phyloP scores from a whole-genome alignment of 441 rosid species.

The Mallotus japonicus region DNA sequence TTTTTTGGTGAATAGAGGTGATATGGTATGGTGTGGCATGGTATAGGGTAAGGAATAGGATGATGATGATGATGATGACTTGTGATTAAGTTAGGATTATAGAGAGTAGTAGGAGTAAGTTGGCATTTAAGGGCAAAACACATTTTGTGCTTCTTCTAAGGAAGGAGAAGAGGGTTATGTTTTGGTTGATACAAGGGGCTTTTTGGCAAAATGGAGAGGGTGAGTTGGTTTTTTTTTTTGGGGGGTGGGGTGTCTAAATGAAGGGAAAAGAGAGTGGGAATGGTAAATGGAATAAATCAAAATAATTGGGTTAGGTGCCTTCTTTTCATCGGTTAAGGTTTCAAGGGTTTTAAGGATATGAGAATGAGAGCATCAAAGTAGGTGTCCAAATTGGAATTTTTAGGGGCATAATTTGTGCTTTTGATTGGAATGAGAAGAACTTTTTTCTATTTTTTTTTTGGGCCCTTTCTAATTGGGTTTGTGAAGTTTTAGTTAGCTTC shows the following conservation, averaged over 20 bases:
- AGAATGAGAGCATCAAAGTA: neutral
- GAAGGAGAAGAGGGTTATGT: neutral
- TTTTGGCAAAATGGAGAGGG: too few species aligned
- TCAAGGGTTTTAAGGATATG: neutral
- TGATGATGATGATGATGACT: neutral
- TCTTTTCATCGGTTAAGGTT: neutral
- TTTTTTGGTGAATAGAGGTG: neutral
- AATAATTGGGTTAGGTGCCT: neutral
- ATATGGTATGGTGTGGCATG: conserved; percentile 5
- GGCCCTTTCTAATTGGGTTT: neutral
- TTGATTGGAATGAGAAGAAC: neutral
- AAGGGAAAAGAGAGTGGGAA: neutral
- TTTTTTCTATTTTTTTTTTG: neutral
- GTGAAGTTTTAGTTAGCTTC: neutral
- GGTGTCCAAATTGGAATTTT: conserved; percentile 5
- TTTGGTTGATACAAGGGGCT: neutral
- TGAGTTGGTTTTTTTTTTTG: neutral
- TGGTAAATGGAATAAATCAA: neutral
- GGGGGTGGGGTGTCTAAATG: neutral
- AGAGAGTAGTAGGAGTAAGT: neutral
- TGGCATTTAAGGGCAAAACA: neutral
- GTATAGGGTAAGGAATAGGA: conserved; percentile 13
- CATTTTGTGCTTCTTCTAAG: neutral
- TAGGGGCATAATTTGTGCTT: neutral
- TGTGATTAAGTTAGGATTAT: too few species aligned